A percentile compares a stretch with the other conserved stretches of the same genome.
phyloP scores from a whole-genome alignment of 176 grass and related monocot genomes.

The Oryza glaberrima region DNA sequence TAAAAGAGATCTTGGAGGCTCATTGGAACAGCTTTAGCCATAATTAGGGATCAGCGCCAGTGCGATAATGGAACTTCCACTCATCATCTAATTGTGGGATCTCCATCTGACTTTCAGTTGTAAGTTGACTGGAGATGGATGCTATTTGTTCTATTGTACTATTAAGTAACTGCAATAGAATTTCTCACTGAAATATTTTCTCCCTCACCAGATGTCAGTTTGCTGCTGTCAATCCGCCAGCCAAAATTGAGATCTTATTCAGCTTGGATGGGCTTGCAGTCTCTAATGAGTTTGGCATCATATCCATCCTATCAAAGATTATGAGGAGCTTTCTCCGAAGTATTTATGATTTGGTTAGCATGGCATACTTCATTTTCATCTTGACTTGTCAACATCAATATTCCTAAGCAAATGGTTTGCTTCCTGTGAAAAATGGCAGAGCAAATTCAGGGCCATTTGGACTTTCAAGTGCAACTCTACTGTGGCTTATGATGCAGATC shows the following conservation, averaged over 20 bases:
- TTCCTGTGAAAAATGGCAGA: conserved; percentile 2
- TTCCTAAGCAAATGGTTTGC: neutral
- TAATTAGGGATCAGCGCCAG: conserved; percentile 23
- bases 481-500: conserved; percentile 17
- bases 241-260: conserved; percentile 15
- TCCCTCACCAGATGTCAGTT: conserved; percentile 29
- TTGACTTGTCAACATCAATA: neutral
- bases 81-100: neutral
- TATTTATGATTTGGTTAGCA: conserved; percentile 9
- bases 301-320: conserved; percentile 5
- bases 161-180: neutral
- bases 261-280: conserved; percentile 30
- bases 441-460: neutral
- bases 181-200: conserved; percentile 28
- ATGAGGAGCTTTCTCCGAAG: conserved; percentile 10
- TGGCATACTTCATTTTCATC: neutral
- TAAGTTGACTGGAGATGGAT: conserved; percentile 50
- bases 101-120: conserved; percentile 9
- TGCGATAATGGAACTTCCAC: neutral
- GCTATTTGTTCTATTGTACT: conserved; percentile 23
- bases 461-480: neutral
- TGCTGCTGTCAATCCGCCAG: conserved; percentile 27
- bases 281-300: neutral
- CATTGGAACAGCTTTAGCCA: conserved; percentile 33
- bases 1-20: conserved; percentile 38